Conservation (phyloP, 2,329 filamentous ascomycete species). For the Ilyonectria mors-panacis region DNA sequence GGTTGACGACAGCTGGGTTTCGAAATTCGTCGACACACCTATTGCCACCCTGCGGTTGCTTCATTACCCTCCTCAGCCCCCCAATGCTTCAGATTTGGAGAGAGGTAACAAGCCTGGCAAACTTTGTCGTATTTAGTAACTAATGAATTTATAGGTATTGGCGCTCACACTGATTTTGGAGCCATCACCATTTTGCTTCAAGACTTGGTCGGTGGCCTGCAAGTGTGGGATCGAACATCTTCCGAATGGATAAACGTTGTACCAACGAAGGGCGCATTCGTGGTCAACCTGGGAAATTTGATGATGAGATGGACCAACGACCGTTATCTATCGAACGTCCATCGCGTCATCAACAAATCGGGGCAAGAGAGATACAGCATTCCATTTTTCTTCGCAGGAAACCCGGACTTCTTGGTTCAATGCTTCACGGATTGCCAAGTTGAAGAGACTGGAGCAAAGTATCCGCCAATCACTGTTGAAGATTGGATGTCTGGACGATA, state of each 20-base stretch:
- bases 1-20: conserved; percentile 17
- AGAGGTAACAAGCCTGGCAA: conserved; percentile 10
- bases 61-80: conserved; percentile 29
- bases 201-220: conserved; percentile 31
- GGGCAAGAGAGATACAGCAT: conserved; percentile 67
- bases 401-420: conserved; percentile 59
- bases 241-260: conserved; percentile 48
- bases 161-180: conserved; percentile 33
- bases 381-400: conserved; percentile 70
- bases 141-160: conserved; percentile 13
- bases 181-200: conserved; percentile 33
- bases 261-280: conserved; percentile 61
- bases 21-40: conserved; percentile 23
- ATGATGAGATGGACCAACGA: conserved; percentile 67
- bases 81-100: conserved; percentile 23
- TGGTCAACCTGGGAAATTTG: conserved; percentile 68
- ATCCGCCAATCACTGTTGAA: conserved; percentile 51
- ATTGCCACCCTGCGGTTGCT: conserved; percentile 28
- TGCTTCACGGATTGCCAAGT: conserved; percentile 50
- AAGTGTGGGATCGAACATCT: conserved; percentile 31
- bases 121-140: neutral
- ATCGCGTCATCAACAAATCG: conserved; percentile 69
- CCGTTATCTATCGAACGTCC: conserved; percentile 66
- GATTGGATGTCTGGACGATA: conserved; percentile 51
- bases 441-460: conserved; percentile 44